phyloP scores from a whole-genome alignment of 805 yeast genomes.

The Barnettozyma wickerhamii region DNA sequence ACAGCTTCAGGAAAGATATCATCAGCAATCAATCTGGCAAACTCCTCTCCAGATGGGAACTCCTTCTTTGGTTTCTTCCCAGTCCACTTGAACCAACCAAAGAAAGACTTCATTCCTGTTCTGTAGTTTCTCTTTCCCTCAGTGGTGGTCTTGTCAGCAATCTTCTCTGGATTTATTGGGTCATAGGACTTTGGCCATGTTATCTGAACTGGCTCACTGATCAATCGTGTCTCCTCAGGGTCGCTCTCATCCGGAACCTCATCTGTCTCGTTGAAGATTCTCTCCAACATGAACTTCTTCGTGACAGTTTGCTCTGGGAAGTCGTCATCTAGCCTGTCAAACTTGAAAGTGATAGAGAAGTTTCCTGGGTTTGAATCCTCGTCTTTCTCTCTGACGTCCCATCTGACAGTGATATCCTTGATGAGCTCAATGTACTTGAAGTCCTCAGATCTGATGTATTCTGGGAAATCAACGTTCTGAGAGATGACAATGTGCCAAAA shows the following conservation, averaged over 20 bases:
- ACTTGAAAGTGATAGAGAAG: slow-evolving; percentile 57
- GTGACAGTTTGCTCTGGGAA: slow-evolving; percentile 55
- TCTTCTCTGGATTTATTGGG: slow-evolving; percentile 48
- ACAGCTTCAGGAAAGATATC: slow-evolving; percentile 85
- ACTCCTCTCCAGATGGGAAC: slow-evolving; percentile 72
- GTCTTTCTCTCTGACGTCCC: slow-evolving; percentile 34
- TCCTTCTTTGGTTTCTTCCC: slow-evolving; percentile 75
- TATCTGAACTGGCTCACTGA: slow-evolving; percentile 50
- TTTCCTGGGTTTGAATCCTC: slow-evolving; percentile 42
- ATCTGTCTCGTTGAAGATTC: slow-evolving; percentile 3
- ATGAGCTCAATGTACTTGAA: slow-evolving; percentile 68
- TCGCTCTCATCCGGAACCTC: slow-evolving; percentile 46
- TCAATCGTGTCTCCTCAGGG: slow-evolving; percentile 49
- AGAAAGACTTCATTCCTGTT: slow-evolving; percentile 75
- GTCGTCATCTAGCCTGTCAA: slow-evolving; percentile 41
- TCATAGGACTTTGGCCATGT: slow-evolving; percentile 67
- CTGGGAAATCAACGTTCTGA: slow-evolving; percentile 80
- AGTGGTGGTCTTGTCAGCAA: slow-evolving; percentile 42
- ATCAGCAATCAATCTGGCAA: slow-evolving; percentile 68
- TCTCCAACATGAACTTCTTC: slow-evolving; percentile 50
- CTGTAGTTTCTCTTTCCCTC: slow-evolving; percentile 60
- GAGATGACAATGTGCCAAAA: slow-evolving; percentile 89
- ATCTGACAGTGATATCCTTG: slow-evolving; percentile 56
- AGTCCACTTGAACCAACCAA: slow-evolving; percentile 86
- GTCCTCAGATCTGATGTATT: slow-evolving; percentile 72